Percentiles rank a stretch among this genome's conserved stretches.
These are phyloP conservation scores for Lactarius psammicola DNA, from an alignment of 768 basidiomycete species.

Conservation along the genomic window DNA sequence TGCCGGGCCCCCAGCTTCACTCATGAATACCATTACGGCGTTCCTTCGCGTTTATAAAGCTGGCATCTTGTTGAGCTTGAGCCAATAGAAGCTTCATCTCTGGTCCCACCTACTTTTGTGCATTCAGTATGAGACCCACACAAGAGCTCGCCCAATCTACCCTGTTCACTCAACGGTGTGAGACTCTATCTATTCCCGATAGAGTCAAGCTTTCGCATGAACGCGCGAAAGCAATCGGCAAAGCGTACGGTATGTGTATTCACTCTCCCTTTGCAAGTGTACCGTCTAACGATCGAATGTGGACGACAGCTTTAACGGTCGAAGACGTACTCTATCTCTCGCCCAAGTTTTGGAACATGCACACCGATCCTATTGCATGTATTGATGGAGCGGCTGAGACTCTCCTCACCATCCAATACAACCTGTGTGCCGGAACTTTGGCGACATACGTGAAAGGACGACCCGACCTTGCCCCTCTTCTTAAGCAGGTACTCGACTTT, in stretches of 20 bases:
- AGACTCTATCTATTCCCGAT: neutral
- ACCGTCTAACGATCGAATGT: neutral
- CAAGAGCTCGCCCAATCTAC: slow-evolving; percentile 2
- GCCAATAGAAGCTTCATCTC: neutral
- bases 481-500: slow-evolving; percentile 33
- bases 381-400: slow-evolving; percentile 36
- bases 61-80: neutral
- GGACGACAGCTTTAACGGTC: slow-evolving; percentile 30
- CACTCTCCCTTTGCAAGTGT: neutral
- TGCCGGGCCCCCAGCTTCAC: neutral
- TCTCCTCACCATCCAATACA: slow-evolving; percentile 40
- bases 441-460: slow-evolving; percentile 31
- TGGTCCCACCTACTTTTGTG: neutral
- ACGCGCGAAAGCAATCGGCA: slow-evolving; percentile 12
- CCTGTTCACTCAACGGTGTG: slow-evolving; percentile 5
- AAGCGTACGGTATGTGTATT: slow-evolving; percentile 25
- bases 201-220: slow-evolving; percentile 15
- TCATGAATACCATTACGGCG: neutral
- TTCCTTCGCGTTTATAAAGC: neutral
- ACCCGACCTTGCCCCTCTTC: slow-evolving; percentile 30
- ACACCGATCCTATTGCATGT: slow-evolving; percentile 35
- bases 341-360: slow-evolving; percentile 39
- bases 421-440: slow-evolving; percentile 40
- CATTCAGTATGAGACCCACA: neutral
- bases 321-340: slow-evolving; percentile 36